Percentiles rank a stretch among this genome's conserved stretches.
phyloP scores from a whole-genome alignment of 2,329 filamentous ascomycete species.

The Huntiella abstrusa region DNA sequence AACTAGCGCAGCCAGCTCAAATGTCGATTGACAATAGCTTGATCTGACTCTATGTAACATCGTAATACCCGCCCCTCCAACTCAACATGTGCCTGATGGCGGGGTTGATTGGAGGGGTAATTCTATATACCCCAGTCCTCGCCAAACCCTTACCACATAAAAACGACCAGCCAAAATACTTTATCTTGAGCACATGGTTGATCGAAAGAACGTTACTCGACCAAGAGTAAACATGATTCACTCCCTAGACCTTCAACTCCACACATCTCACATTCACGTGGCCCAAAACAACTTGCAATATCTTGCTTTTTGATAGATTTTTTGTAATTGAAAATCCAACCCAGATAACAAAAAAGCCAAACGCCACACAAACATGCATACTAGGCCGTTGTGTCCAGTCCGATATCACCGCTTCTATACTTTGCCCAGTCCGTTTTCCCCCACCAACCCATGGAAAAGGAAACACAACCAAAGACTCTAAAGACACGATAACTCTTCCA shows the following conservation, averaged over 20 bases:
- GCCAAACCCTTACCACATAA: background rate
- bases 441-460: too few species aligned
- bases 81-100: background rate
- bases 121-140: background rate
- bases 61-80: background rate
- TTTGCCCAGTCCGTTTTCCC: background rate
- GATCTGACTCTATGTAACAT: too few species aligned
- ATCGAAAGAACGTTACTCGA: background rate
- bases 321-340: conserved; percentile 3
- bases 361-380: conserved; percentile 8
- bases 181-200: background rate
- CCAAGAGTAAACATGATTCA: too few species aligned
- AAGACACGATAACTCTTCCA: background rate
- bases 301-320: background rate
- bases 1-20: too few species aligned
- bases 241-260: too few species aligned
- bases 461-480: too few species aligned
- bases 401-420: background rate
- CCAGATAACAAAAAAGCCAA: conserved; percentile 5
- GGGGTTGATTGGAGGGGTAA: background rate
- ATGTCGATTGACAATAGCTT: too few species aligned
- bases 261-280: too few species aligned
- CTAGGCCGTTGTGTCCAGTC: conserved; percentile 4
- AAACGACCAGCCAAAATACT: background rate
- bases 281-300: too few species aligned